Evolutionary conservation across 129 eudicot species (phyloP).

Genomic region (Centella asiatica): DNA sequence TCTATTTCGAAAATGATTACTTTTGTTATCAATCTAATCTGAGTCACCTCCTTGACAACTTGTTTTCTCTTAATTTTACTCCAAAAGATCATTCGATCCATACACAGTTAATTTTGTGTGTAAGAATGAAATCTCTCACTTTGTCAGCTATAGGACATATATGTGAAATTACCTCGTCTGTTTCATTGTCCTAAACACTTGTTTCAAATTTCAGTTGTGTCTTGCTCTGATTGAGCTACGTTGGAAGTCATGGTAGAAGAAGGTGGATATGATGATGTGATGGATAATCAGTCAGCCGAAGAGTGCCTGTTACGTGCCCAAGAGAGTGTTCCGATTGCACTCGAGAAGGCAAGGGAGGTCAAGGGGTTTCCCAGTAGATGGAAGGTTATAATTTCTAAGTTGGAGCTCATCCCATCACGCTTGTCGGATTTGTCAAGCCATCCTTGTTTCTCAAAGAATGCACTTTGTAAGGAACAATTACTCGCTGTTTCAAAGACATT

Average conservation of each 20-base stretch:
- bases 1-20: slow-evolving; percentile 21
- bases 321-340: slow-evolving; percentile 66
- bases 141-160: background rate
- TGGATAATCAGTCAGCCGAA: slow-evolving; percentile 39
- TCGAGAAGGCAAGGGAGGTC: slow-evolving; percentile 60
- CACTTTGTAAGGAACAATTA: slow-evolving; percentile 78
- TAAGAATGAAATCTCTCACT: background rate
- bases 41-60: slow-evolving; percentile 4
- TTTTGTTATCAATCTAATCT: background rate
- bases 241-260: slow-evolving; percentile 41
- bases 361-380: slow-evolving; percentile 77
- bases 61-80: slow-evolving; percentile 13
- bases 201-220: slow-evolving; percentile 21
- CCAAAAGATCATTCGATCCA: slow-evolving; percentile 6
- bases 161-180: background rate
- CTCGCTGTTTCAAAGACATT: slow-evolving; percentile 67
- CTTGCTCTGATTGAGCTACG: background rate
- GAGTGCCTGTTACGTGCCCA: slow-evolving; percentile 72
- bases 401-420: slow-evolving; percentile 73
- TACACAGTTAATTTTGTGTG: background rate
- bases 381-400: slow-evolving; percentile 69
- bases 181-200: slow-evolving; percentile 4
- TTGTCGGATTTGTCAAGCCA: slow-evolving; percentile 83
- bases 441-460: slow-evolving; percentile 81
- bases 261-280: slow-evolving; percentile 17